phyloP scores from a whole-genome alignment of 345 rosid species.

The Erucastrum elatum region DNA sequence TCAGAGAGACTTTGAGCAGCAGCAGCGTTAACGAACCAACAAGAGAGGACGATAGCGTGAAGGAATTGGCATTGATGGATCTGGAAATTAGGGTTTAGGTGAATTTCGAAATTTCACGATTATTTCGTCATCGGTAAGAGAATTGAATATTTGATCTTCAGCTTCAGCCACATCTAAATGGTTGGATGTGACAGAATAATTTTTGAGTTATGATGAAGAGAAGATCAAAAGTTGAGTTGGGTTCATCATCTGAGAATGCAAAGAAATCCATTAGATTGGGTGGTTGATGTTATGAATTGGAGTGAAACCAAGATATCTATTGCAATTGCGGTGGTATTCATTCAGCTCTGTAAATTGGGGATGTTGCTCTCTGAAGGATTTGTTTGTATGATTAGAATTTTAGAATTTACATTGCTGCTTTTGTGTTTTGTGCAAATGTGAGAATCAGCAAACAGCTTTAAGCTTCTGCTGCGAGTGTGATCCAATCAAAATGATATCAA shows the following conservation, averaged over 20 bases:
- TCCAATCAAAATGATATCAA: neutral
- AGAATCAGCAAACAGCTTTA: neutral
- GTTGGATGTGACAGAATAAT: no score
- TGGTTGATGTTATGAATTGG: no score
- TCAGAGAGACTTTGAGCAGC: constrained; percentile 22
- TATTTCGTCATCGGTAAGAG: no score
- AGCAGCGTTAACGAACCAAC: neutral
- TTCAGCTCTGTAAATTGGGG: neutral
- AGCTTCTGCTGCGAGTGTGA: neutral
- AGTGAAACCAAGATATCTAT: no score
- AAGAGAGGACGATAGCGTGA: neutral
- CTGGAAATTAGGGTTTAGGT: neutral
- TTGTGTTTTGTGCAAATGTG: neutral
- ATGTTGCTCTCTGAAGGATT: neutral
- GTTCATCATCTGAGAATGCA: no score
- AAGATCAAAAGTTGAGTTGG: no score
- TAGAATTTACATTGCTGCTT: neutral
- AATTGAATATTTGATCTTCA: no score
- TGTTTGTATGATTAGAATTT: neutral
- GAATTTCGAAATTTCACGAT: no score
- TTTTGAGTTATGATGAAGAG: no score
- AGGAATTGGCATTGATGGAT: neutral
- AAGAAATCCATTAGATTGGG: no score
- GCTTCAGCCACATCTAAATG: no score
- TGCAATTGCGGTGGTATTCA: no score